phyloP scores from a whole-genome alignment of 108 stramenopile genomes.

The Seminavis robusta region DNA sequence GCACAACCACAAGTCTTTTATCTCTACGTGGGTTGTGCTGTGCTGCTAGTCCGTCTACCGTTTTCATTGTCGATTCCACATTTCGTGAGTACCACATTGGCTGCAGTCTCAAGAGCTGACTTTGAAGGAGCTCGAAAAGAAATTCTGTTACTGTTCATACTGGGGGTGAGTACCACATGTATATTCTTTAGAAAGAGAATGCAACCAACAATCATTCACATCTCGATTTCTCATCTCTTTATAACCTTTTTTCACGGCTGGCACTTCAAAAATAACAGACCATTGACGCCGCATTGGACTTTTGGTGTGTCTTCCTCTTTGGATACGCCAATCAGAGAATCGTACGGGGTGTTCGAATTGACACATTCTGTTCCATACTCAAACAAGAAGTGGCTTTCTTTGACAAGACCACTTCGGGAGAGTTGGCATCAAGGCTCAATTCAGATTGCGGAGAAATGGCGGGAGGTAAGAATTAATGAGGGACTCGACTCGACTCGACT shows the following conservation, averaged over 20 bases:
- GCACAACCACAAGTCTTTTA: slow-evolving; percentile 71
- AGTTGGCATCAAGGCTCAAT: slow-evolving; percentile 77
- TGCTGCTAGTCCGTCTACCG: slow-evolving; percentile 80
- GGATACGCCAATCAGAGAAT: slow-evolving; percentile 84
- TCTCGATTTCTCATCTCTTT: not conserved
- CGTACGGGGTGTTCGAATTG: slow-evolving; percentile 68
- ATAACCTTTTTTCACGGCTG: too few relatives aligned
- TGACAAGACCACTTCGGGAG: slow-evolving; percentile 68
- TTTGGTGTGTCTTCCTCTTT: slow-evolving; percentile 90
- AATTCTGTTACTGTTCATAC: slow-evolving; percentile 72
- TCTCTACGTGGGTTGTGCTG: slow-evolving; percentile 75
- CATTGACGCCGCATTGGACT: slow-evolving; percentile 74
- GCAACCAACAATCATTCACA: not conserved
- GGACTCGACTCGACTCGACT: not conserved
- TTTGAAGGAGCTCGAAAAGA: slow-evolving; percentile 61
- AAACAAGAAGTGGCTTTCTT: slow-evolving; percentile 82
- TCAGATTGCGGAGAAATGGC: slow-evolving; percentile 88
- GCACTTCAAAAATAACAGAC: too few relatives aligned
- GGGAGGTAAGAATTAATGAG: slow-evolving; percentile 29
- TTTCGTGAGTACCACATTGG: slow-evolving; percentile 79
- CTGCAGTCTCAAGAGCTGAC: slow-evolving; percentile 56
- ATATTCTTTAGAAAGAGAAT: slow-evolving; percentile 57
- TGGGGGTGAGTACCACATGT: slow-evolving; percentile 80
- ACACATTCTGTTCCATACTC: slow-evolving; percentile 67
- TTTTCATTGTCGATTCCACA: slow-evolving; percentile 85